Evolutionary conservation across 1,284 basidiomycete species (phyloP), one percentile per base, ranked within the genome.

Genomic region (Sporisorium iseilematis-ciliati): DNA sequence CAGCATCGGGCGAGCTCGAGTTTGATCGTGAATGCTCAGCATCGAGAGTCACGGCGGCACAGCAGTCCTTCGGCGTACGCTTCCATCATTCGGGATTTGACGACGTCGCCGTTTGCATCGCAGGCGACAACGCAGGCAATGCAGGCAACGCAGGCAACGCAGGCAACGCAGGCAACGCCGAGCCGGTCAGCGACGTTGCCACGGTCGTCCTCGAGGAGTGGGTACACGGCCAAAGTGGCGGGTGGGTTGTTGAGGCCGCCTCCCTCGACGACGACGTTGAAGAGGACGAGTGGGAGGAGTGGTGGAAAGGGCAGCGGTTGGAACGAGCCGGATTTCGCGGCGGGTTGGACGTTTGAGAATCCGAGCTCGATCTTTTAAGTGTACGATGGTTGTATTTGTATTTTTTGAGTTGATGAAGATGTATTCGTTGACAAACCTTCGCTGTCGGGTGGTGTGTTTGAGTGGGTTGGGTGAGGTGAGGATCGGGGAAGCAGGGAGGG

Each of bases 131-230:
- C 46, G 16, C 68, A n/a, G n/a, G n/a, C n/a, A n/a, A n/a, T n/a
- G n/a, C n/a, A n/a, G n/a, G n/a, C n/a, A n/a, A n/a, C n/a, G n/a
- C n/a, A n/a, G n/a, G n/a, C n/a, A n/a, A n/a, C n/a, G n/a, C n/a
- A n/a, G n/a, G n/a, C n/a, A n/a, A n/a, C n/a, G n/a, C n/a, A n/a
- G n/a, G 35, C 42, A 8, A 41, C 46, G 16, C 68, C 68, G 25
- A 62, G 57, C 23, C 59, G 64, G 6, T 65, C 62, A 12, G 49
- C 71, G n/a, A 74, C 71, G 5, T 42, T 74, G 3, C 65, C 71
- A n/a, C 50, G 71, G 7, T 57, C 65, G 0, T 18, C 49, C 1
- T 65, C 62, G 20, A 49, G 65, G 0, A 54, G 35, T 26, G 49
- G 41, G 1, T 64, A 59, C 20, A 16, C 40, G 1, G 46, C 21